Conservation (phyloP, 1,284 basidiomycete species). For the Cronartium ribicola region DNA sequence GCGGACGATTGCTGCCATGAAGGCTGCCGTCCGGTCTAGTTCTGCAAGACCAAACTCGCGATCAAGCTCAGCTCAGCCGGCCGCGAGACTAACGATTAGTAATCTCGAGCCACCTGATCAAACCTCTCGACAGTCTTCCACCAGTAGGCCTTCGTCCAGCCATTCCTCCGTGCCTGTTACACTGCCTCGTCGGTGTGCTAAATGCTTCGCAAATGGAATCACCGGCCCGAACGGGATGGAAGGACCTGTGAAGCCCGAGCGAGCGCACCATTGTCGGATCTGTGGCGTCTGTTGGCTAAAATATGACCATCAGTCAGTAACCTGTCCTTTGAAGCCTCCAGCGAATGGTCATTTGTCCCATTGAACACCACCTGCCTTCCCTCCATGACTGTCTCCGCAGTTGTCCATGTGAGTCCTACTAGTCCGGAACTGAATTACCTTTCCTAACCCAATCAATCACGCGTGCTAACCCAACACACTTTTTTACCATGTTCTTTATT, state of each 20-base stretch:
- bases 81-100: too few species aligned
- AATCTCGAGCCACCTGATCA: too few species aligned
- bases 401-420: constrained; percentile 20
- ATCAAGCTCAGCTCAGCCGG: too few species aligned
- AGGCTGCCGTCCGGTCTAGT: too few species aligned
- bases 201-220: constrained; percentile 68
- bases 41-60: too few species aligned
- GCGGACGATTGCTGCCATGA: too few species aligned
- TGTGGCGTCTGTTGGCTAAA: constrained; percentile 88
- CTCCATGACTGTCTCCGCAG: background rate
- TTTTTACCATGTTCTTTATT: constrained; percentile 39
- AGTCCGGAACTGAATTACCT: constrained; percentile 62
- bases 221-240: background rate
- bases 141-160: constrained; percentile 34
- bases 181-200: constrained; percentile 55
- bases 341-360: too few species aligned
- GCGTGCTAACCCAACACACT: constrained; percentile 53
- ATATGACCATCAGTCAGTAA: constrained; percentile 73
- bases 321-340: background rate
- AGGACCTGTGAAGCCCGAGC: constrained; percentile 56
- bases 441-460: constrained; percentile 51
- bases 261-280: constrained; percentile 90
- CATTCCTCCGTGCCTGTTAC: constrained; percentile 45
- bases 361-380: background rate
- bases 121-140: too few species aligned